A percentile compares a stretch with the other conserved stretches of the same genome.
Evolutionary conservation across 257 asterid species (phyloP).

Genomic region (Capsicum rhomboideum): DNA sequence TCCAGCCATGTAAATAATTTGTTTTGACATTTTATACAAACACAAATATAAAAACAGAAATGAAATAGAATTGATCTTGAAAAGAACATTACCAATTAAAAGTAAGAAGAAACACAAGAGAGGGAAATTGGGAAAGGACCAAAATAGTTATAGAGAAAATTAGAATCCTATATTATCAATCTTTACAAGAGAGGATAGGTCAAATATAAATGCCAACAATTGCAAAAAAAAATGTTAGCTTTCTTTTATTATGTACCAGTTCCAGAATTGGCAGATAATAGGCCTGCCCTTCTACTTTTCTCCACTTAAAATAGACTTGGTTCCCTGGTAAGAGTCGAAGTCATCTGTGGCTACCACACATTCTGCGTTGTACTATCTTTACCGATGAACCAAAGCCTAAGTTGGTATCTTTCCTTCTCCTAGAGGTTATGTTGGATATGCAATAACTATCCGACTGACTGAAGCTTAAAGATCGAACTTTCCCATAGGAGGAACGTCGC

Average conservation of each 20-base stretch:
- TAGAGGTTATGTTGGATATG: neutral
- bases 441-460: neutral
- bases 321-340: neutral
- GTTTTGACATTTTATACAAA: too few relatives aligned
- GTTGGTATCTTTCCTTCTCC: neutral
- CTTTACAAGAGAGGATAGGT: too few relatives aligned
- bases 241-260: neutral
- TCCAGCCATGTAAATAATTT: too few relatives aligned
- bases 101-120: too few relatives aligned
- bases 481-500: conserved; percentile 52
- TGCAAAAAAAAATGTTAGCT: neutral
- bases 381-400: neutral
- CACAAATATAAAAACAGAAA: too few relatives aligned
- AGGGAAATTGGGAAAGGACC: too few relatives aligned
- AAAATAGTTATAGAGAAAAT: too few relatives aligned
- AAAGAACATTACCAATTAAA: too few relatives aligned
- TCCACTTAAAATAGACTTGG: neutral
- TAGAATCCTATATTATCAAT: too few relatives aligned
- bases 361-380: neutral
- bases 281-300: neutral
- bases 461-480: neutral
- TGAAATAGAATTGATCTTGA: too few relatives aligned
- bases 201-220: too few relatives aligned
- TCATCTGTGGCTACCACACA: neutral
- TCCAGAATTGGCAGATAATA: neutral